Percentiles rank a stretch among this genome's conserved stretches.
Evolutionary conservation across 192 early-diverging fungal genomes (phyloP).

Genomic region (Coemansia sp.): DNA sequence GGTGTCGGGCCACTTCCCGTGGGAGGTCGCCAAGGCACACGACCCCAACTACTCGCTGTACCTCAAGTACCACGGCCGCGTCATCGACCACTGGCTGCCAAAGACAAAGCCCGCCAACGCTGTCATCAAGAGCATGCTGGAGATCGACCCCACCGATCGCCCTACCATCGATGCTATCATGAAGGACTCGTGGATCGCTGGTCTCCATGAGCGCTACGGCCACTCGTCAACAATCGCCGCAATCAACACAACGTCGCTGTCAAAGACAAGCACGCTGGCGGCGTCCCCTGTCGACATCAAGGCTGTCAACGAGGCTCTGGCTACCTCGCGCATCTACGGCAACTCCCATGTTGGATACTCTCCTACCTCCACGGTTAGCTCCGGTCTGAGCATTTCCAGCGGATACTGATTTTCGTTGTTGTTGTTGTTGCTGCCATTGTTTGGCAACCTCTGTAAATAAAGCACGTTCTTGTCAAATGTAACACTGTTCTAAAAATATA

Average conservation of each 20-base stretch:
- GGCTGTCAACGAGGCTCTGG: constrained; percentile 36
- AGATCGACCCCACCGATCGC: constrained; percentile 65
- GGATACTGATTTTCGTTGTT: constrained; percentile 17
- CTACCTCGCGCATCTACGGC: constrained; percentile 36
- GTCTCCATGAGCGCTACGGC: constrained; percentile 31
- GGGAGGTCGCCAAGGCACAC: constrained; percentile 58
- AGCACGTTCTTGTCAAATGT: not conserved
- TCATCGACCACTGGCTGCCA: constrained; percentile 58
- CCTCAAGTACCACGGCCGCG: constrained; percentile 46
- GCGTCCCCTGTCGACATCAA: constrained; percentile 26
- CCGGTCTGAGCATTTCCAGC: constrained; percentile 43
- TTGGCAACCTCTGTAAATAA: not conserved
- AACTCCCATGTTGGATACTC: constrained; percentile 28
- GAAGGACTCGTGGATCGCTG: constrained; percentile 68
- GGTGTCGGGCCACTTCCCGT: constrained; percentile 69
- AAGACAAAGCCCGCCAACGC: constrained; percentile 32
- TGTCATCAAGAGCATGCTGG: constrained; percentile 72
- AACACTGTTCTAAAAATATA: not conserved
- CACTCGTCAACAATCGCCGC: not conserved
- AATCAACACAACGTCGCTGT: constrained; percentile 13
- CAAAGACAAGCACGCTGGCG: constrained; percentile 31
- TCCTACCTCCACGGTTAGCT: constrained; percentile 49
- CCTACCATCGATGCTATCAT: constrained; percentile 77
- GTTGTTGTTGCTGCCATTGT: not conserved
- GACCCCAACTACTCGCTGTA: constrained; percentile 69